These are phyloP conservation scores for Citrullus amarus DNA, from an alignment of 306 rosid species.

Conservation along the genomic window DNA sequence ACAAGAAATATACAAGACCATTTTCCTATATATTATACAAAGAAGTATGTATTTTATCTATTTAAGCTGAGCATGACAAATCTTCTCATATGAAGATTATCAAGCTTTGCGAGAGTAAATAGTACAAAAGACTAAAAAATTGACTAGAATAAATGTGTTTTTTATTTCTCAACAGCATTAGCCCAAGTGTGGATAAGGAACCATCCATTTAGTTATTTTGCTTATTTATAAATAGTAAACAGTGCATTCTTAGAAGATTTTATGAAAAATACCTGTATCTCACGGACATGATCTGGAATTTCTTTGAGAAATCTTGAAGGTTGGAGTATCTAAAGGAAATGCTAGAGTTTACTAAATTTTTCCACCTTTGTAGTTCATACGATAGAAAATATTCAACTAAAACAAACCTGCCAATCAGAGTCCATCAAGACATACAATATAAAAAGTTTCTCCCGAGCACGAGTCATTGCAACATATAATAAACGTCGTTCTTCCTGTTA, in stretches of 20 bases:
- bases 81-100: not conserved
- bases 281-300: conserved; percentile 73
- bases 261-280: conserved; percentile 50
- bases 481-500: conserved; percentile 85
- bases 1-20: not conserved
- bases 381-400: not conserved
- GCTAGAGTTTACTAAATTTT: not conserved
- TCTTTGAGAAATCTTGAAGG: conserved; percentile 88
- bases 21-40: not conserved
- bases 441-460: conserved; percentile 71
- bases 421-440: conserved; percentile 56
- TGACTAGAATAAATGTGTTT: not conserved
- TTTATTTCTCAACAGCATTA: not conserved
- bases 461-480: conserved; percentile 95
- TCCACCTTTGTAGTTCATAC: not conserved
- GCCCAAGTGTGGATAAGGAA: not conserved
- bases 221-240: not conserved
- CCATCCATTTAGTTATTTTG: not conserved
- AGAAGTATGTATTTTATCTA: not conserved
- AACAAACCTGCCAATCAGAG: conserved; percentile 79
- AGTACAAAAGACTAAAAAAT: not conserved
- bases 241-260: not conserved
- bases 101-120: not conserved
- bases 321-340: conserved; percentile 59
- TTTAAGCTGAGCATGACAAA: not conserved